phyloP scores from a whole-genome alignment of 176 grass and related monocot species.

The Stipa capillata region DNA sequence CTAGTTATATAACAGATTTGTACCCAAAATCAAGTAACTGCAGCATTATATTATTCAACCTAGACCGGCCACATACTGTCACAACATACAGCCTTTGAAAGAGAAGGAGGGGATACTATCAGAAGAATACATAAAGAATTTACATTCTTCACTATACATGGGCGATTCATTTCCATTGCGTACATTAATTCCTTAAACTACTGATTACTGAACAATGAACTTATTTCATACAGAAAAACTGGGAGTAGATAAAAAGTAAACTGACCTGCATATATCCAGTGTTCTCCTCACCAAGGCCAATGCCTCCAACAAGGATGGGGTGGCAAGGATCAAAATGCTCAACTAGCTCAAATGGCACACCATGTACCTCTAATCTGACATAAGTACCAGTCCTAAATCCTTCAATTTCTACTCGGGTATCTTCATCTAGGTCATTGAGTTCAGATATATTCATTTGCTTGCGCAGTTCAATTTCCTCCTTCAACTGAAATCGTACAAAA shows the following conservation, averaged over 20 bases:
- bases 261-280: conserved; percentile 92
- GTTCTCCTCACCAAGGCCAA: conserved; percentile 91
- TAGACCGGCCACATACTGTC: neutral
- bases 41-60: neutral
- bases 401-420: conserved; percentile 73
- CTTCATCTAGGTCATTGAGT: conserved; percentile 86
- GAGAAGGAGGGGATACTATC: neutral
- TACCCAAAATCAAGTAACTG: neutral
- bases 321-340: conserved; percentile 91
- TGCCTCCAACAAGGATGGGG: conserved; percentile 82
- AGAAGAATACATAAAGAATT: neutral
- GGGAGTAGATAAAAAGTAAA: conserved; percentile 6
- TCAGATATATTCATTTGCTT: conserved; percentile 83
- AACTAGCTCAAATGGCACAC: conserved; percentile 85
- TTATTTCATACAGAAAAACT: conserved; percentile 11
- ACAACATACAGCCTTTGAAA: neutral
- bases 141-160: neutral
- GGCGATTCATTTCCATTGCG: neutral
- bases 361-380: conserved; percentile 83
- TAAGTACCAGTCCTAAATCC: conserved; percentile 90
- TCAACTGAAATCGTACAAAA: conserved; percentile 51
- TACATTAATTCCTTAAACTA: neutral
- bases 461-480: conserved; percentile 81
- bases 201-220: neutral
- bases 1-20: neutral